Evolutionary conservation across 306 rosid genomes (phyloP).

Genomic region (Cicer chorassanicum): DNA sequence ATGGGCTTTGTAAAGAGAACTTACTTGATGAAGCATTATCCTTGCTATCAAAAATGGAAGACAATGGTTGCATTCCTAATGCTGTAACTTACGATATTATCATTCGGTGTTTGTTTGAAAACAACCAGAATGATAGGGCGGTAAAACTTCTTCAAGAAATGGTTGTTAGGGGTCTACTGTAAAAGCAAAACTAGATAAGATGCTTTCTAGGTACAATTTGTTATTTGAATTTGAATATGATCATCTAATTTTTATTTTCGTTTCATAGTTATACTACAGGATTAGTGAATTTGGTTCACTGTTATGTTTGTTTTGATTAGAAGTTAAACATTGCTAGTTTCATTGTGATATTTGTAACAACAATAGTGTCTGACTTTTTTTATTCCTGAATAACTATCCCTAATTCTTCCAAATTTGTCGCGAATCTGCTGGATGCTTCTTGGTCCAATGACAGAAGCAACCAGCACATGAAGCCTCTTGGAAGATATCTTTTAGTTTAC

Average conservation of each 20-base stretch:
- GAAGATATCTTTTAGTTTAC: too few relatives aligned
- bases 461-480: too few relatives aligned
- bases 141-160: not conserved
- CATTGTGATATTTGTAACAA: not conserved
- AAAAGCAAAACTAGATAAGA: not conserved
- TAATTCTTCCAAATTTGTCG: not conserved
- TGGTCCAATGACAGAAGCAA: not conserved
- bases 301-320: not conserved
- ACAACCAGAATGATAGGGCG: not conserved
- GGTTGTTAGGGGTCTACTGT: not conserved
- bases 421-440: not conserved
- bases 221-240: not conserved
- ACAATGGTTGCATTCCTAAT: not conserved
- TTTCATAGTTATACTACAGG: not conserved
- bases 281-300: not conserved
- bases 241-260: not conserved
- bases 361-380: not conserved
- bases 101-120: not conserved
- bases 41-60: conserved; percentile 6
- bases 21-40: not conserved
- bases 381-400: not conserved
- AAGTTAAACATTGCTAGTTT: not conserved
- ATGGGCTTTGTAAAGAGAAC: not conserved
- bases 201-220: not conserved
- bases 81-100: not conserved